A percentile compares a stretch with the other conserved stretches of the same genome.
Conservation (phyloP, 345 rosid genomes). For the Crucihimalaya himalaica region DNA sequence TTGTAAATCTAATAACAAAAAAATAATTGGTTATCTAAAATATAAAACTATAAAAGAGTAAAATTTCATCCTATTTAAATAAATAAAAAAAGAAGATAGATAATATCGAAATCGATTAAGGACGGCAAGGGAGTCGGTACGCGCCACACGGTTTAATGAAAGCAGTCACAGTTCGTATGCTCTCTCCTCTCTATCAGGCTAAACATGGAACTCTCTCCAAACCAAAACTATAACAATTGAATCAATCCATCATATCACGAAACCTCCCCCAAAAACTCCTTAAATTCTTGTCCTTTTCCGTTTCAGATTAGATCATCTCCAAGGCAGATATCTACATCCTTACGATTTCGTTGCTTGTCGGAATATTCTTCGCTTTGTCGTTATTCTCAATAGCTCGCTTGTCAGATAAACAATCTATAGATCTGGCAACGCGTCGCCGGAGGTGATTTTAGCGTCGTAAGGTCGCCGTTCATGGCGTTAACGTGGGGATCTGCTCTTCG, state of each 20-base stretch:
- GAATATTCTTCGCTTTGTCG: neutral
- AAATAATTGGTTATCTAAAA: neutral
- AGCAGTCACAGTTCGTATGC: constrained; percentile 10
- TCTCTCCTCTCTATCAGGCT: constrained; percentile 12
- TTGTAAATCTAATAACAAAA: too few relatives aligned
- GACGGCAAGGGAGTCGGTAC: constrained; percentile 30
- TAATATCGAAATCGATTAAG: neutral
- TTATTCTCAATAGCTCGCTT: constrained; percentile 2
- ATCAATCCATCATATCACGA: constrained; percentile 27
- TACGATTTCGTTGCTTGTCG: neutral
- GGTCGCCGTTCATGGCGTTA: constrained; percentile 63
- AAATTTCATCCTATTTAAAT: too few relatives aligned
- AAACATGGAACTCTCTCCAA: constrained; percentile 28
- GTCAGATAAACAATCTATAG: constrained; percentile 2
- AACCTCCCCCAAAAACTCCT: neutral
- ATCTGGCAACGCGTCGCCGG: constrained; percentile 19
- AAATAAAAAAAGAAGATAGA: neutral
- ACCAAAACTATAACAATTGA: constrained; percentile 36
- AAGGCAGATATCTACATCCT: constrained; percentile 18
- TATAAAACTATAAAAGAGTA: too few relatives aligned
- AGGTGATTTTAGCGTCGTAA: constrained; percentile 52
- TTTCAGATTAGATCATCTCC: constrained; percentile 14
- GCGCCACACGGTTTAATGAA: constrained; percentile 31
- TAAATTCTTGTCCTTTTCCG: constrained; percentile 1
- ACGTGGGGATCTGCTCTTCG: constrained; percentile 77